phyloP scores from a whole-genome alignment of 1,139 yeast genomes.

The Saccharomycopsis crataegensis region DNA sequence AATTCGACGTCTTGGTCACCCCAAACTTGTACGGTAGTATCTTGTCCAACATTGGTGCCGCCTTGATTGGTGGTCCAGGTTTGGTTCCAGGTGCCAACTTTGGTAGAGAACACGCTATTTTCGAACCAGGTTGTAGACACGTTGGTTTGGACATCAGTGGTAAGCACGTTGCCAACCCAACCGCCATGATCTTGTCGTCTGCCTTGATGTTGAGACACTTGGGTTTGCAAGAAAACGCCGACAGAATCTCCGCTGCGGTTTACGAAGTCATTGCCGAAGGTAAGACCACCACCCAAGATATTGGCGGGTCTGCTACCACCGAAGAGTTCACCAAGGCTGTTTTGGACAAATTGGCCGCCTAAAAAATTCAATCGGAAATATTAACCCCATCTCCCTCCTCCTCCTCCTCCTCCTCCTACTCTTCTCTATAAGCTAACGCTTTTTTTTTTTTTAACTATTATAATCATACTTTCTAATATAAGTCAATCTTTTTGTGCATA shows the following conservation, averaged over 20 bases:
- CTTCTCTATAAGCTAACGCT: not conserved
- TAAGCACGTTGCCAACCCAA: conserved; percentile 93
- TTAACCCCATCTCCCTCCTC: no score
- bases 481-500: not conserved
- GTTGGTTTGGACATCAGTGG: conserved; percentile 96
- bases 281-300: conserved; percentile 70
- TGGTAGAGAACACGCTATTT: conserved; percentile 96
- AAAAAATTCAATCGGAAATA: not conserved
- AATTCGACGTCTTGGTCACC: conserved; percentile 94
- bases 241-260: conserved; percentile 81
- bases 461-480: not conserved
- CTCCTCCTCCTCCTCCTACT: no score
- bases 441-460: not conserved
- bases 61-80: conserved; percentile 98
- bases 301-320: conserved; percentile 85
- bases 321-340: conserved; percentile 90
- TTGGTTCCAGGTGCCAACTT: conserved; percentile 97
- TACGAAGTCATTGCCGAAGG: conserved; percentile 87
- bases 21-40: conserved; percentile 98
- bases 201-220: conserved; percentile 90
- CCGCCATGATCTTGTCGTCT: conserved; percentile 91
- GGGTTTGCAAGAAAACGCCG: conserved; percentile 79
- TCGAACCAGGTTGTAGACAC: conserved; percentile 99
- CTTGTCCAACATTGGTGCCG: conserved; percentile 96
- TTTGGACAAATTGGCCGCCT: conserved; percentile 46